Evolutionary conservation across 1,284 basidiomycete genomes (phyloP), one percentile per base, ranked within the genome.

Genomic region (Naganishia sp.): DNA sequence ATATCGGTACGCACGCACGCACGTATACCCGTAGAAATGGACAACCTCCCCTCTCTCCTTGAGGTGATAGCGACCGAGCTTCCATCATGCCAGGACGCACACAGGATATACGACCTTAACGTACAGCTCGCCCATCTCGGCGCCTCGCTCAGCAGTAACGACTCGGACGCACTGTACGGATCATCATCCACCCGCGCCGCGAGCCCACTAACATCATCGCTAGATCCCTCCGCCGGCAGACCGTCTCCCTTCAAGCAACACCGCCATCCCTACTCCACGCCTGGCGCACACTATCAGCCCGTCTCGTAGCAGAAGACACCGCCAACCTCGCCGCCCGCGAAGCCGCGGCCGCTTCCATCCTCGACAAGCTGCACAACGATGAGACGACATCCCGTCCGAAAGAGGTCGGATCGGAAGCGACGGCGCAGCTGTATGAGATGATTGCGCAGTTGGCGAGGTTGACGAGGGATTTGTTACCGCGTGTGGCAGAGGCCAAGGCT

Each of bases 381-480:
- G 35, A 39, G 35, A 47, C 45, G 32, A 17, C 56, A 1, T 31
- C 56, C 3, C 25, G 18, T 5, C 31, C 18, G 6, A 18, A 10
- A 6, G 32, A 4, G 35, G 25, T n/a, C n/a, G 32, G 28, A 0
- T 42, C 32, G 9, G 32, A 32, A 13, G 46, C 41, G 3, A 42
- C 28, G 57, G n/a, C 21, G 47, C 57, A 61, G 49, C 18, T 61
- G 32, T 61, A 61, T 18, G 45, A 61, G 35, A 42, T 50, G 32
- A 28, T 61, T 13, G 32, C 13, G 18, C 57, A 61, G 23, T 28
- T 51, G 35, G 57, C 47, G 9, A 10, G 57, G 11, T 31, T 61
- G 57, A 61, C 57, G 47, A 61, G 57, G 57, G 57, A 61, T 28
- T 4, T 61, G 32, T 61, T 61, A 32, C 32, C 47, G n/a, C 47